Evolutionary conservation across 129 eudicot species (phyloP), one percentile per base, ranked within the genome.

Genomic region (Helianthus tuberosus): DNA sequence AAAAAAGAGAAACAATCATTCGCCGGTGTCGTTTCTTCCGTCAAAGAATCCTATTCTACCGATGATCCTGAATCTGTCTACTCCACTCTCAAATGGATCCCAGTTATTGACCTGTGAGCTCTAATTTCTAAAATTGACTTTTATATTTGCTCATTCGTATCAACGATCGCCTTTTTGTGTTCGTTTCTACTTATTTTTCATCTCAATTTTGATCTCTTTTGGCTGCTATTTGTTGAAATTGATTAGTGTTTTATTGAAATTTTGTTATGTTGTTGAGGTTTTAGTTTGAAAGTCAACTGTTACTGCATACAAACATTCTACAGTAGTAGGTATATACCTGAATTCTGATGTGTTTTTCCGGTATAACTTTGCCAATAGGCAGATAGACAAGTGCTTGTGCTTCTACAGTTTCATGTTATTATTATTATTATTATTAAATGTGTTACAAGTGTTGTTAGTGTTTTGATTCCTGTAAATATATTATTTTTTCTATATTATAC

Each of bases 61-160:
- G 82, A 75, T 51, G 96, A 91, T 85, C 89, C 89, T 94, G 99
- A 95, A 73, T 95, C 99, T 25, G 99, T 95, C 68, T 95, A 88
- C 80, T 79, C 91, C 39, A 88, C 97, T 77, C 91, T 95, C 48
- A 95, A 89, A 85, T 95, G 93, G 91, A 20, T 20, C 23, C 0
- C 23, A 20, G 23, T 20, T 20, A 17, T 55, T 72, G 93, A 94
- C 87, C 84, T 91, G 99, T 94, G 53, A 83, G 95, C 66, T 69
- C 13, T 8, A n/a, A 32, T 62, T 68, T n/a, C 32, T 63, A 5
- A n/a, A 38, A 15, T 75, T 62, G 11, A 27, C 43, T 52, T 5
- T 17, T 65, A 20, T 25, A 2, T 20, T 11, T 51, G 20, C 55
- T 74, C 16, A 41, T 77, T 66, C 47, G 8, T 66, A 11, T 54